Conservation (phyloP, 75 land plant species). For the Pinus albicaulis region DNA sequence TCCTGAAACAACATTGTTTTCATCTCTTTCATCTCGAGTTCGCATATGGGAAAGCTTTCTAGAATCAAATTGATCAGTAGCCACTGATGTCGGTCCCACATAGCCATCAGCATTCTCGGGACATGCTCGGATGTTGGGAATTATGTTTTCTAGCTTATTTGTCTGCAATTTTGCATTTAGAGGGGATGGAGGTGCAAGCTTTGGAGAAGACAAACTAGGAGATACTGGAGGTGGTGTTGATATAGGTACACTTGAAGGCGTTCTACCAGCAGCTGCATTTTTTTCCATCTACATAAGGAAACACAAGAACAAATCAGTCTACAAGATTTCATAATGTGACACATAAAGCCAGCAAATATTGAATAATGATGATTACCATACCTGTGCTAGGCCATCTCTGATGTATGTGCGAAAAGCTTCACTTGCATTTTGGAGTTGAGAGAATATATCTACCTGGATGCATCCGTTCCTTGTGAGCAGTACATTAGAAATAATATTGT, state of each 20-base stretch:
- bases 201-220: slow-evolving; percentile 53
- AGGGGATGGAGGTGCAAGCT: slow-evolving; percentile 57
- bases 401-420: slow-evolving; percentile 98
- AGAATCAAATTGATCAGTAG: slow-evolving; percentile 20
- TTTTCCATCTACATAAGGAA: slow-evolving; percentile 74
- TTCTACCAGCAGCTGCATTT: slow-evolving; percentile 94
- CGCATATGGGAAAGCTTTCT: slow-evolving; percentile 14
- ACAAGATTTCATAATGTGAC: background rate
- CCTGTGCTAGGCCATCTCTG: slow-evolving; percentile 95
- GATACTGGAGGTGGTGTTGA: slow-evolving; percentile 91
- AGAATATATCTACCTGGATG: slow-evolving; percentile 91
- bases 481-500: background rate
- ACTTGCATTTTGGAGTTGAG: slow-evolving; percentile 99
- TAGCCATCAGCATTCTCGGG: slow-evolving; percentile 29
- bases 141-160: slow-evolving; percentile 29
- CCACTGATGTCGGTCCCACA: slow-evolving; percentile 19
- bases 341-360: background rate
- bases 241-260: slow-evolving; percentile 85
- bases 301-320: background rate
- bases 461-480: background rate
- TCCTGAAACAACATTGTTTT: slow-evolving; percentile 10
- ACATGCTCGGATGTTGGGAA: slow-evolving; percentile 27
- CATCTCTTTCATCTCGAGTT: slow-evolving; percentile 23
- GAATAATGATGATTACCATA: slow-evolving; percentile 14
- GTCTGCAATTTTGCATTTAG: slow-evolving; percentile 59